These are phyloP conservation scores for Zasmidium cellare DNA, from an alignment of 2,329 filamentous ascomycete genomes.

Conservation along the genomic window DNA sequence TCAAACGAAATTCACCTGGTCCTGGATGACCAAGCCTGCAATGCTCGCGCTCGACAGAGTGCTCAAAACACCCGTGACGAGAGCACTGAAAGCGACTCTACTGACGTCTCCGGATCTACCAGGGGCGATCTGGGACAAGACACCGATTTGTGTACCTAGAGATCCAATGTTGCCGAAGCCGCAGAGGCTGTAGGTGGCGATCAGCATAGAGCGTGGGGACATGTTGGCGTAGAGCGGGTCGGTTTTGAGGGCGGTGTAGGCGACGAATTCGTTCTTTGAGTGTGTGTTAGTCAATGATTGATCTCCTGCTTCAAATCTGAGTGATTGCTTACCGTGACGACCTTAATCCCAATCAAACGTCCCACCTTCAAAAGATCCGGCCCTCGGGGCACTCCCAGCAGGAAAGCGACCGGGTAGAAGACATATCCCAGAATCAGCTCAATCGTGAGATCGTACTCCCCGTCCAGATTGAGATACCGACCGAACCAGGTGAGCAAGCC, in stretches of 20 bases:
- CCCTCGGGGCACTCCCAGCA: slow-evolving; percentile 71
- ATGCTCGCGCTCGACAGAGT: slow-evolving; percentile 78
- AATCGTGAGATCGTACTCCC: slow-evolving; percentile 67
- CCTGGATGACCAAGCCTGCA: slow-evolving; percentile 71
- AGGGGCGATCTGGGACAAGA: slow-evolving; percentile 78
- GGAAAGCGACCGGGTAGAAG: slow-evolving; percentile 74
- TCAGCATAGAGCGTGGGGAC: slow-evolving; percentile 70
- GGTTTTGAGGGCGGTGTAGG: slow-evolving; percentile 61
- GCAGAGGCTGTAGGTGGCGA: slow-evolving; percentile 83
- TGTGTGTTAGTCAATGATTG: slow-evolving; percentile 4
- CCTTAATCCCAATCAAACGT: slow-evolving; percentile 78
- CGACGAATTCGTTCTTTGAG: slow-evolving; percentile 72
- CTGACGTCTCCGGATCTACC: slow-evolving; percentile 73
- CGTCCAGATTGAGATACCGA: slow-evolving; percentile 70
- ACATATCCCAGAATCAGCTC: slow-evolving; percentile 75
- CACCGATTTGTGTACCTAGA: slow-evolving; percentile 85
- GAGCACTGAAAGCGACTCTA: slow-evolving; percentile 71
- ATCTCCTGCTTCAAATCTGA: too few species aligned
- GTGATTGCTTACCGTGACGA: slow-evolving; percentile 70
- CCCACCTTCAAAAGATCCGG: slow-evolving; percentile 67
- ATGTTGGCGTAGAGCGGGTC: slow-evolving; percentile 57
- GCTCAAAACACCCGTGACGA: slow-evolving; percentile 74
- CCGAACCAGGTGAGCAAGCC: slow-evolving; percentile 84
- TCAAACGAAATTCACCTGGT: slow-evolving; percentile 38
- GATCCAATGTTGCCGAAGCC: slow-evolving; percentile 78